A percentile compares a stretch with the other conserved stretches of the same genome.
These are phyloP conservation scores for Penicillium sp. DNA, from an alignment of 2,329 filamentous ascomycete genomes.

Conservation along the genomic window DNA sequence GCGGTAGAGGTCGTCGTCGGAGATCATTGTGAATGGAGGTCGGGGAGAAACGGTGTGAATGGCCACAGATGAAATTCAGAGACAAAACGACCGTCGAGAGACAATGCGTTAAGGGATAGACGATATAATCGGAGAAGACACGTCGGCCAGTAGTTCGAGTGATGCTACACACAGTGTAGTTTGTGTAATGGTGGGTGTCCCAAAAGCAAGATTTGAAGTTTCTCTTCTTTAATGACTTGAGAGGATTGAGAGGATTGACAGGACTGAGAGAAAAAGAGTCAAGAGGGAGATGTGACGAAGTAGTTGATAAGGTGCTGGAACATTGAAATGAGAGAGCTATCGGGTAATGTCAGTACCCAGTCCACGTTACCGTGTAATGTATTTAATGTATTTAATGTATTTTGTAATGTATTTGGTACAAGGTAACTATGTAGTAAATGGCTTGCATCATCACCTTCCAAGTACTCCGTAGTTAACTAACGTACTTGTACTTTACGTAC, in stretches of 20 bases:
- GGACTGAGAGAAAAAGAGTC: neutral
- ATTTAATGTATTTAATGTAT: neutral
- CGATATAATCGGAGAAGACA: conserved; percentile 8
- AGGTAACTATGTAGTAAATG: no score
- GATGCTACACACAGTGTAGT: conserved; percentile 1
- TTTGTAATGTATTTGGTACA: neutral
- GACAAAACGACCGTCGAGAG: neutral
- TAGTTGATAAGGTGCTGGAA: neutral
- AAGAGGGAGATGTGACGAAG: neutral
- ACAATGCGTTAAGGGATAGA: neutral
- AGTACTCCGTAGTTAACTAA: no score
- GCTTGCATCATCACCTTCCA: no score
- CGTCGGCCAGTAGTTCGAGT: conserved; percentile 3
- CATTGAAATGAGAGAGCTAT: neutral
- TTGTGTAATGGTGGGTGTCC: neutral
- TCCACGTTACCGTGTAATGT: neutral
- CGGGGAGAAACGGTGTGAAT: neutral
- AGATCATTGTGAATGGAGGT: conserved; percentile 70
- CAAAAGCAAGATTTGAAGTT: neutral
- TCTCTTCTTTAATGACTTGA: neutral
- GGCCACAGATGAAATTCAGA: neutral
- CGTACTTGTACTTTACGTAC: no score
- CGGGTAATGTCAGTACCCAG: neutral
- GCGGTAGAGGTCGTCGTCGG: conserved; percentile 85
- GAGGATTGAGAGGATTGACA: neutral